Conservation (phyloP, 176 grass and related monocot genomes). For the Eremochloa ophiuroides region DNA sequence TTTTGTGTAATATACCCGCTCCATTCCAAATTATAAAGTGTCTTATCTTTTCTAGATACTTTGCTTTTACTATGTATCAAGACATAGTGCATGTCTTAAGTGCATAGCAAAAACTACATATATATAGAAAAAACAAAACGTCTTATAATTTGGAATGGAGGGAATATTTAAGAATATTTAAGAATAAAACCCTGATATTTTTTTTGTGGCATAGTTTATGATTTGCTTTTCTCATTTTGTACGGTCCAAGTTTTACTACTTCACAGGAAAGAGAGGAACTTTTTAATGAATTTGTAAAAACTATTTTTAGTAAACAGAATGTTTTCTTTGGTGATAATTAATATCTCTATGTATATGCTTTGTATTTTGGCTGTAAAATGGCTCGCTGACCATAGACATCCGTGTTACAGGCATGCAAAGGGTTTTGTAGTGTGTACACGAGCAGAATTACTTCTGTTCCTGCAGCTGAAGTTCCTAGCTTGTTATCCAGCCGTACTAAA, state of each 20-base stretch:
- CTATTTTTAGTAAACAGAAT: neutral
- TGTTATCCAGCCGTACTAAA: slow-evolving; percentile 71
- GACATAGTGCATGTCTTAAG: neutral
- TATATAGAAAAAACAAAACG: neutral
- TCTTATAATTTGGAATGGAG: neutral
- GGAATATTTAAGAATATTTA: neutral
- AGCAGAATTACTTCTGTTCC: slow-evolving; percentile 70
- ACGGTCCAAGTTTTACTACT: neutral
- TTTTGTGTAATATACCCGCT: neutral
- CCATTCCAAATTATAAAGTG: neutral
- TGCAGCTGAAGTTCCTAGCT: slow-evolving; percentile 67
- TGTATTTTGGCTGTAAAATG: slow-evolving; percentile 23
- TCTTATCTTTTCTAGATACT: neutral
- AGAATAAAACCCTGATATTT: neutral
- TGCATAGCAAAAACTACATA: neutral
- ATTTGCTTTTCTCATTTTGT: slow-evolving; percentile 18
- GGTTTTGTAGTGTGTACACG: slow-evolving; percentile 81
- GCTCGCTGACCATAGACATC: neutral
- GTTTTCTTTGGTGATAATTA: neutral
- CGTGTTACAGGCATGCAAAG: slow-evolving; percentile 87
- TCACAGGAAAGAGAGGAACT: neutral
- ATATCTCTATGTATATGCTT: neutral
- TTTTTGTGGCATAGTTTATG: neutral
- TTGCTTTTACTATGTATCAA: neutral
- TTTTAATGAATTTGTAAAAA: neutral